These are phyloP conservation scores for Domatiomyces globalis DNA, from an alignment of 2,329 filamentous ascomycete species.

Conservation along the genomic window DNA sequence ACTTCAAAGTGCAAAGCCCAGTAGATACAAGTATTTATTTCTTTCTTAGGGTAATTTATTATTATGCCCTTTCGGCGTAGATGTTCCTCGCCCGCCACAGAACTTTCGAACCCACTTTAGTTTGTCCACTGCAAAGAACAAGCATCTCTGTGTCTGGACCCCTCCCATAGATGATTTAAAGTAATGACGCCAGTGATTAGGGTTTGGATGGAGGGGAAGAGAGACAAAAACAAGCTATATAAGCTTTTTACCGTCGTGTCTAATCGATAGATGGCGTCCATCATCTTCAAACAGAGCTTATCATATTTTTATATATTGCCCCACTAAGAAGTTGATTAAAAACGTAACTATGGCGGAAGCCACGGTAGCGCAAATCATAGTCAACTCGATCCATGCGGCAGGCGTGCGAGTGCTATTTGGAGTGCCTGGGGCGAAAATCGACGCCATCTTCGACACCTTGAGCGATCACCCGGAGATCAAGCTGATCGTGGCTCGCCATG, in stretches of 20 bases:
- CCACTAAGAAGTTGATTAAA: no score
- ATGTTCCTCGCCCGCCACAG: no score
- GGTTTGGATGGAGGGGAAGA: background rate
- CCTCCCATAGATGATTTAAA: background rate
- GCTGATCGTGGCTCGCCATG: slow-evolving; percentile 35
- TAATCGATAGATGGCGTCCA: background rate
- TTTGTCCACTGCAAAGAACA: no score
- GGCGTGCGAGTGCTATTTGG: slow-evolving; percentile 35
- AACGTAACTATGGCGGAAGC: slow-evolving; percentile 10
- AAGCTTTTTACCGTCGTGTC: background rate
- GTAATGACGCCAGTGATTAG: background rate
- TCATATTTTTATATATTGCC: no score
- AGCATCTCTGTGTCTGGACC: background rate
- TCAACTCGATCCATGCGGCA: slow-evolving; percentile 24
- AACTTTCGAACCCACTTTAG: no score
- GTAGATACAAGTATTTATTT: no score
- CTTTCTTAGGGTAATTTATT: no score
- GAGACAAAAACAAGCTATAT: background rate
- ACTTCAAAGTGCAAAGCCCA: no score
- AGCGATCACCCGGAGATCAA: slow-evolving; percentile 34
- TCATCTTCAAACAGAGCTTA: background rate
- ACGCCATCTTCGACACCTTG: slow-evolving; percentile 35
- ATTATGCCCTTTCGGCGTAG: no score
- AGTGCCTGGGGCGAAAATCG: slow-evolving; percentile 36
- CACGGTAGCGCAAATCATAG: slow-evolving; percentile 15